phyloP scores from a whole-genome alignment of 108 stramenopile genomes.

The Chaetoceros tenuissimus region DNA sequence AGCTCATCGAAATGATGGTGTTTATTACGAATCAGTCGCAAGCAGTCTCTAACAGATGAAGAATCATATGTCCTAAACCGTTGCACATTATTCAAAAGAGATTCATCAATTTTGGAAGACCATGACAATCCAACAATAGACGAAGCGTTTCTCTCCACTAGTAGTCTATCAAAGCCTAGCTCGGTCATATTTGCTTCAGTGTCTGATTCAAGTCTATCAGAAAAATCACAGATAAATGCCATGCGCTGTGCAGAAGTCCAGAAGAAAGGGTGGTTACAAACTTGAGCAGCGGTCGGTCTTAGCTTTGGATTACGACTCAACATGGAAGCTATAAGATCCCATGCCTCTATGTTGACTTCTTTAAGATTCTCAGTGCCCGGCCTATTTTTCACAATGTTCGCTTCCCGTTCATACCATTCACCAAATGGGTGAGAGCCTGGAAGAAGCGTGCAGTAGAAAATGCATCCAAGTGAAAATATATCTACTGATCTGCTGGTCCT shows the following conservation, averaged over 20 bases:
- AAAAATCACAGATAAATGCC: constrained; percentile 85
- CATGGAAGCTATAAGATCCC: constrained; percentile 80
- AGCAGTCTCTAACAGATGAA: constrained; percentile 78
- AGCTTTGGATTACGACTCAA: constrained; percentile 59
- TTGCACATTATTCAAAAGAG: constrained; percentile 70
- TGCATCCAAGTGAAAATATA: constrained; percentile 94
- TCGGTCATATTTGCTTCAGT: constrained; percentile 7
- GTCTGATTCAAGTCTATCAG: constrained; percentile 78
- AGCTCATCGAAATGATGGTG: constrained; percentile 92
- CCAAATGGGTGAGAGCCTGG: constrained; percentile 93
- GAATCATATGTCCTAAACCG: constrained; percentile 87
- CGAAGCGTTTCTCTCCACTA: constrained; percentile 59
- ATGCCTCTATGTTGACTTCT: constrained; percentile 66
- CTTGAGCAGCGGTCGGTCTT: constrained; percentile 82
- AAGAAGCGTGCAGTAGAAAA: constrained; percentile 83
- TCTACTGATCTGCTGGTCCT: constrained; percentile 86
- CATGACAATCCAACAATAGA: constrained; percentile 81
- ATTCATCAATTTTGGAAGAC: constrained; percentile 71
- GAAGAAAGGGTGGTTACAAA: constrained; percentile 91
- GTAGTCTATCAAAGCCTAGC: constrained; percentile 3
- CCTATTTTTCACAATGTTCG: constrained; percentile 87
- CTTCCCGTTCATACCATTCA: constrained; percentile 93
- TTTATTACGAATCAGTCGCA: constrained; percentile 92
- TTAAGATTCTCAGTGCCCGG: constrained; percentile 47
- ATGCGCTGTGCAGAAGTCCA: constrained; percentile 71